Evolutionary conservation across 768 basidiomycete genomes (phyloP).

Genomic region (Suillus sp.): DNA sequence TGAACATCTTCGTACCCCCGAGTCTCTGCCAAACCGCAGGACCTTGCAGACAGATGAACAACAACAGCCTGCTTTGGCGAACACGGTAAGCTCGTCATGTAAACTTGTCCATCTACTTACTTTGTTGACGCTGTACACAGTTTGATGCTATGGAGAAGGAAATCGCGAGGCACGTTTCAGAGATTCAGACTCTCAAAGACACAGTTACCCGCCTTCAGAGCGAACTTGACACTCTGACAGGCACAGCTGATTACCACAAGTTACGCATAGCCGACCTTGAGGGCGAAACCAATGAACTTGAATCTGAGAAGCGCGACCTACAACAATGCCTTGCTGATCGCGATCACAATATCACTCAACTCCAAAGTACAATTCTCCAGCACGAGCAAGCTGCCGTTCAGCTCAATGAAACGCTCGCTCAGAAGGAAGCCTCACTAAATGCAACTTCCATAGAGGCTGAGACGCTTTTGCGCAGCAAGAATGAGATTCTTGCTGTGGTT

Average conservation of each 20-base stretch:
- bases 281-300: conserved; percentile 5
- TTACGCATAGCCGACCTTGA: conserved; percentile 11
- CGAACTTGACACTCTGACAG: not conserved
- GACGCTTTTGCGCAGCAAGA: conserved; percentile 24
- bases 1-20: conserved; percentile 8
- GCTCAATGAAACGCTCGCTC: conserved; percentile 20
- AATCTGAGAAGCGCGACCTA: not conserved
- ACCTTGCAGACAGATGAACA: not conserved
- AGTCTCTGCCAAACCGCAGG: conserved; percentile 9
- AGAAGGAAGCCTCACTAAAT: conserved; percentile 22
- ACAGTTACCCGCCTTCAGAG: conserved; percentile 3
- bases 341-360: not conserved
- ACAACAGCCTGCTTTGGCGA: not conserved
- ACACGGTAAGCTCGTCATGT: not conserved
- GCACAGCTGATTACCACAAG: not conserved
- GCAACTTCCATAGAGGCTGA: conserved; percentile 31
- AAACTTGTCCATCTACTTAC: not conserved
- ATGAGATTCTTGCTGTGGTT: not conserved
- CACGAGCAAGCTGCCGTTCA: not conserved
- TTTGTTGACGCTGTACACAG: not conserved
- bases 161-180: not conserved
- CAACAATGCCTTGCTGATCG: conserved; percentile 2
- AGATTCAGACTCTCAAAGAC: conserved; percentile 3
- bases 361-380: not conserved
- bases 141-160: not conserved